phyloP scores from a whole-genome alignment of 192 early-diverging fungal species.

The Radiomyces spectabilis region DNA sequence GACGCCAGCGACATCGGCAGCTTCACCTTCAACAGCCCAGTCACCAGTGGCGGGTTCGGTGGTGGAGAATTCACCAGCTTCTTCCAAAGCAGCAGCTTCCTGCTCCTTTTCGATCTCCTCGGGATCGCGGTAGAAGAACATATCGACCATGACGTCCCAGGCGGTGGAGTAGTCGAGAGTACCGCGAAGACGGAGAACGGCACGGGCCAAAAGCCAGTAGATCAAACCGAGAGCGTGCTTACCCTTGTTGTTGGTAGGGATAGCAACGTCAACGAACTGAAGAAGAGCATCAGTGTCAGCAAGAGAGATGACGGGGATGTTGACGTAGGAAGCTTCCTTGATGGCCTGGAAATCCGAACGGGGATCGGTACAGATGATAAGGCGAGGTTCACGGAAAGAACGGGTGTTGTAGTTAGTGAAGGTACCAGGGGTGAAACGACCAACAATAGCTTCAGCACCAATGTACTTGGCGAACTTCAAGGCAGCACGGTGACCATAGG shows the following conservation, averaged over 20 bases:
- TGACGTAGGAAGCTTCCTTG: slow-evolving; percentile 98
- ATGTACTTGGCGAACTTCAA: slow-evolving; percentile 97
- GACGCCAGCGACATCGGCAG: slow-evolving; percentile 26
- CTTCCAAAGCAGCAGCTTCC: slow-evolving; percentile 48
- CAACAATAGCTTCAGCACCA: slow-evolving; percentile 95
- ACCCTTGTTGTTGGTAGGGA: slow-evolving; percentile 98
- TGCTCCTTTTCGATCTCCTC: slow-evolving; percentile 93
- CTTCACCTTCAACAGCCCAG: slow-evolving; percentile 54
- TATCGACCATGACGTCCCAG: slow-evolving; percentile 98
- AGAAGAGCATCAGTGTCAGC: slow-evolving; percentile 95
- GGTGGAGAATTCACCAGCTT: slow-evolving; percentile 15
- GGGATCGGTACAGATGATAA: slow-evolving; percentile 95
- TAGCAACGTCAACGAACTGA: slow-evolving; percentile 91
- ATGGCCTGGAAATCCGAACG: slow-evolving; percentile 97
- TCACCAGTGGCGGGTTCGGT: slow-evolving; percentile 32
- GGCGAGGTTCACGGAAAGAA: slow-evolving; percentile 96
- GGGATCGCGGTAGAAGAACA: slow-evolving; percentile 99
- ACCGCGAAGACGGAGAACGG: slow-evolving; percentile 95
- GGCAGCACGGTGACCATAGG: slow-evolving; percentile 95
- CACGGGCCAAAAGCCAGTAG: slow-evolving; percentile 94
- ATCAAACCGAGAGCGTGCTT: slow-evolving; percentile 98
- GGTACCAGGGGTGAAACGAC: slow-evolving; percentile 99
- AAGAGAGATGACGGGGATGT: slow-evolving; percentile 99
- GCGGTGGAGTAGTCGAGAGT: slow-evolving; percentile 71
- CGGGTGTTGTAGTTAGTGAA: slow-evolving; percentile 99